Conservation (phyloP, 2,329 filamentous ascomycete genomes). For the Cercospora sp. region DNA sequence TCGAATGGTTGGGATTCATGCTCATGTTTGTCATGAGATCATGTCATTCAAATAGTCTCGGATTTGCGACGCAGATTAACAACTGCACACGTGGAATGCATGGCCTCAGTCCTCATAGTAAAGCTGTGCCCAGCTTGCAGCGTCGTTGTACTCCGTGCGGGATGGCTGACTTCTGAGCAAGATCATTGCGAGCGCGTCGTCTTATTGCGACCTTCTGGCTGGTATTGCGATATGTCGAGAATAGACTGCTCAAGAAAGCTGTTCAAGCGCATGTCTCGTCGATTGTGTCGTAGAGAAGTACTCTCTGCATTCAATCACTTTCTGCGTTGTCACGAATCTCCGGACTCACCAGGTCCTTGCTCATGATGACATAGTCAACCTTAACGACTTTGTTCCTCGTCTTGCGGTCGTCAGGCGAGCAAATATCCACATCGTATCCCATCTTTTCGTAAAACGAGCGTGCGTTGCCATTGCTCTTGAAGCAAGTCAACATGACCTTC, state of each 20-base stretch:
- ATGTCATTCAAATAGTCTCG: too few relatives aligned
- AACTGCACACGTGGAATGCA: too few relatives aligned
- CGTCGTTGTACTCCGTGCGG: not conserved
- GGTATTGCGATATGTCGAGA: not conserved
- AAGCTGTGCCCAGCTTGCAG: too few relatives aligned
- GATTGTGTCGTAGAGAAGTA: not conserved
- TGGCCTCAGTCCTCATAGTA: too few relatives aligned
- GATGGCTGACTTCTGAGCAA: not conserved
- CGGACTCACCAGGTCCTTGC: constrained; percentile 39
- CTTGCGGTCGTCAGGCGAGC: constrained; percentile 52
- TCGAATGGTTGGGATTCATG: too few relatives aligned
- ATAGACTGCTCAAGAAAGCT: not conserved
- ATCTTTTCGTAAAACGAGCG: constrained; percentile 61
- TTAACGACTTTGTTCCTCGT: constrained; percentile 52
- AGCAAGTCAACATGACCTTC: constrained; percentile 77
- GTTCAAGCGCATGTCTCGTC: not conserved
- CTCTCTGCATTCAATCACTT: not conserved
- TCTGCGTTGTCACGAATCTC: not conserved
- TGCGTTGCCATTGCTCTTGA: constrained; percentile 60
- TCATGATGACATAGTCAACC: constrained; percentile 56
- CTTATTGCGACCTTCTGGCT: not conserved
- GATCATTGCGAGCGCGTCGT: not conserved
- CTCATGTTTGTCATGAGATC: too few relatives aligned
- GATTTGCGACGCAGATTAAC: too few relatives aligned
- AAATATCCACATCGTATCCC: constrained; percentile 57